phyloP scores from a whole-genome alignment of 2,329 filamentous ascomycete species.

The Botrytis byssoidea region DNA sequence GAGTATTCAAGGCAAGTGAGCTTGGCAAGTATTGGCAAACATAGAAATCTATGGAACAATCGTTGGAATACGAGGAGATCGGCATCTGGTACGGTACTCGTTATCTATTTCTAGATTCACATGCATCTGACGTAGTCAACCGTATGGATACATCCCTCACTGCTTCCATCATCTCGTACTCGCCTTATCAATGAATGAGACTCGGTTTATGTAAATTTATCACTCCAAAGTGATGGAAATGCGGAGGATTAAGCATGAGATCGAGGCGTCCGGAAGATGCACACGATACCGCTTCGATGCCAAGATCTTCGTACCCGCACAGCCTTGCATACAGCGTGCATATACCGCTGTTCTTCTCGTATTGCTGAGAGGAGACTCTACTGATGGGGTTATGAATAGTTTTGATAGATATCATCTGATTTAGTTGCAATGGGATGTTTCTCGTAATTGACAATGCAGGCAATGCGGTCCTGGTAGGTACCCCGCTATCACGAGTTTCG shows the following conservation, averaged over 20 bases:
- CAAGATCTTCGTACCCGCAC: not conserved
- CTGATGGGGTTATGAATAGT: not conserved
- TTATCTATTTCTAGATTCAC: not conserved
- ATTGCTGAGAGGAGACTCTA: not conserved
- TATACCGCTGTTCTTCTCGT: not conserved
- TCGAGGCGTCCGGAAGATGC: not conserved
- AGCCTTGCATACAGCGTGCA: not conserved
- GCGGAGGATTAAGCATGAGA: not conserved
- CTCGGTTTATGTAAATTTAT: not conserved
- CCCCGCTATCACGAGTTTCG: constrained; percentile 18
- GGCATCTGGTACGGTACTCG: not conserved
- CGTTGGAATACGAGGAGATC: constrained; percentile 11
- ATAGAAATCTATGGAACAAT: not conserved
- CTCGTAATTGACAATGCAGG: constrained; percentile 1
- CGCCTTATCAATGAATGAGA: not conserved
- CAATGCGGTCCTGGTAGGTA: not conserved
- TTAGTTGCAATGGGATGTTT: not conserved
- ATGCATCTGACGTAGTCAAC: not conserved
- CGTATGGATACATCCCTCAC: not conserved
- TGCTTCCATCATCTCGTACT: not conserved
- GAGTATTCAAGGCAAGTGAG: not conserved
- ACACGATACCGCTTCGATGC: not conserved
- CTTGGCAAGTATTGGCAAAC: not conserved
- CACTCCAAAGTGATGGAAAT: not conserved
- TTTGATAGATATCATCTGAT: constrained; percentile 7